A percentile compares a stretch with the other conserved stretches of the same genome.
Evolutionary conservation across 305 asterid species (phyloP).

Genomic region (Fraxinus greggii): DNA sequence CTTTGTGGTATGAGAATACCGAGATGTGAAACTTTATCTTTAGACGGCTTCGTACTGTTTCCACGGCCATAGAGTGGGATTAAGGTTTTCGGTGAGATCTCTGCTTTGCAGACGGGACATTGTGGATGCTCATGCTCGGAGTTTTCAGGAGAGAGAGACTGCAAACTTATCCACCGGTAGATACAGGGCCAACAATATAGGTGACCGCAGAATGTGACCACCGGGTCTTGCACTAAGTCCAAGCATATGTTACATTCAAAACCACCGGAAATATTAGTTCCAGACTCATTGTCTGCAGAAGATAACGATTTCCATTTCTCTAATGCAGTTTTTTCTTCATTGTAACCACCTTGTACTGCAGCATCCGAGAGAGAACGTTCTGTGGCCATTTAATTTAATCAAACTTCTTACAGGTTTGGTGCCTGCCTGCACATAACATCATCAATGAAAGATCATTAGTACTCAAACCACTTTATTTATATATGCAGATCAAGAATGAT

Average conservation of each 20-base stretch:
- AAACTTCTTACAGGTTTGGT: not conserved
- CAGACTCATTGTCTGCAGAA: constrained; percentile 27
- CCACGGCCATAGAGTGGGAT: constrained; percentile 83
- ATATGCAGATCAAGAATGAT: no score
- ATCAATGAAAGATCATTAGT: not conserved
- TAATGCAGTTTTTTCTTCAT: constrained; percentile 20
- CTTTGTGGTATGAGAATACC: constrained; percentile 48
- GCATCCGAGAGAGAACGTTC: constrained; percentile 32
- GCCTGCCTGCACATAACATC: not conserved
- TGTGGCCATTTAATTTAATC: constrained; percentile 22
- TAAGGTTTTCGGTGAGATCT: constrained; percentile 46
- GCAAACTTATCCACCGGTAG: constrained; percentile 62
- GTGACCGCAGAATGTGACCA: constrained; percentile 84
- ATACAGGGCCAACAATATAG: constrained; percentile 92
- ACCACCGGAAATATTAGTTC: constrained; percentile 32
- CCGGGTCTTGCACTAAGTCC: constrained; percentile 70
- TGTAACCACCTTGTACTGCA: constrained; percentile 14
- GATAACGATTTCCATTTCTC: constrained; percentile 29
- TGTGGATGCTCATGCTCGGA: constrained; percentile 34
- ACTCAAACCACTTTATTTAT: not conserved
- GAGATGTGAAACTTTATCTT: constrained; percentile 22
- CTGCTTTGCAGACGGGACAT: constrained; percentile 75
- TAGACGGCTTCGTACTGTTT: constrained; percentile 29
- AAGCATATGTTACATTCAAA: constrained; percentile 84
- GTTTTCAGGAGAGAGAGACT: constrained; percentile 22